Percentiles rank a stretch among this genome's conserved stretches.
Conservation (phyloP, 2,329 filamentous ascomycete species). For the Cladosporium sp. region DNA sequence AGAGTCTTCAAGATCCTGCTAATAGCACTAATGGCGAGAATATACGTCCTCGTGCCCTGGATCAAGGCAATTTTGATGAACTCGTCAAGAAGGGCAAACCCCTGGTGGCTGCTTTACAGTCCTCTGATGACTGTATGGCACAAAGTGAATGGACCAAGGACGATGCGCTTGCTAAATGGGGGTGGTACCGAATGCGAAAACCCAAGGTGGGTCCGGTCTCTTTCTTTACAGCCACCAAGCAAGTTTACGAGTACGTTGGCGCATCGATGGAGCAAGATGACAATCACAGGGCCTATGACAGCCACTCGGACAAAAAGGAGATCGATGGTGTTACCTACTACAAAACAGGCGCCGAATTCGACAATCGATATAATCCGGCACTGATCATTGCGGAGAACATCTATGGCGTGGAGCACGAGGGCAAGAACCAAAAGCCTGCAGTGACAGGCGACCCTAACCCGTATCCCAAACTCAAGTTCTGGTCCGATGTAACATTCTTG, state of each 20-base stretch:
- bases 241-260: conserved; percentile 2
- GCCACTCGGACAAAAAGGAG: conserved; percentile 1
- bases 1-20: not conserved
- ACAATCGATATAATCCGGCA: conserved; percentile 7
- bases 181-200: conserved; percentile 2
- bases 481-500: conserved; percentile 19
- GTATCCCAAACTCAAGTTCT: conserved; percentile 13
- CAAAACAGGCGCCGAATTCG: conserved; percentile 5
- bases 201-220: not conserved
- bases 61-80: not conserved
- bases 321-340: conserved; percentile 5
- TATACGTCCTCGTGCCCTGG: not conserved
- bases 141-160: conserved; percentile 5
- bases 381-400: conserved; percentile 3
- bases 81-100: not conserved
- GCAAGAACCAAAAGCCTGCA: conserved; percentile 7
- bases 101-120: not conserved
- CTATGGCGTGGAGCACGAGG: conserved; percentile 5
- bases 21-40: not conserved
- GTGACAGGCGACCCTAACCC: conserved; percentile 11
- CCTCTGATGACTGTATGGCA: not conserved
- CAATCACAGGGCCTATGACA: conserved; percentile 3
- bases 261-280: conserved; percentile 1
- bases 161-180: conserved; percentile 1
- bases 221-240: not conserved